Evolutionary conservation across 2,329 filamentous ascomycete genomes (phyloP).

Genomic region (Beauveria asiatica): DNA sequence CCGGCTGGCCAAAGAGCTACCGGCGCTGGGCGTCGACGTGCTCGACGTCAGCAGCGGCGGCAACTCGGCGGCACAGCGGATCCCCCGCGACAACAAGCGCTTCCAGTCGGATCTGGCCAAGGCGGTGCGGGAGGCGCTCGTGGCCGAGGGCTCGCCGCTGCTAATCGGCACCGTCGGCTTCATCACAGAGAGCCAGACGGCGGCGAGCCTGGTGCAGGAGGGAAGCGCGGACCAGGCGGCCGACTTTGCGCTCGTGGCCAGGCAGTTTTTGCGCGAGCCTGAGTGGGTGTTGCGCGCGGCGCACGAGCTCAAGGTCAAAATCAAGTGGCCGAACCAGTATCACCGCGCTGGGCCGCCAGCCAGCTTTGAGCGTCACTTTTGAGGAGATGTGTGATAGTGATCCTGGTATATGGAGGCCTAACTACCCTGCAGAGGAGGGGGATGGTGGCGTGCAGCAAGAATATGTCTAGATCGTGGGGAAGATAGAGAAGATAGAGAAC

Average conservation of each 20-base stretch:
- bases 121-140: constrained; percentile 49
- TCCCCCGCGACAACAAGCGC: constrained; percentile 47
- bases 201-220: constrained; percentile 48
- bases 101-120: constrained; percentile 55
- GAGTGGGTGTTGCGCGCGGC: constrained; percentile 68
- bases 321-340: constrained; percentile 66
- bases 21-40: constrained; percentile 67
- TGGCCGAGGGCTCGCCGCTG: constrained; percentile 38
- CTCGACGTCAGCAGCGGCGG: constrained; percentile 76
- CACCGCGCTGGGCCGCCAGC: constrained; percentile 24
- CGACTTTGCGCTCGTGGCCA: constrained; percentile 65
- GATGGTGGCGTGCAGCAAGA: too few species aligned
- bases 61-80: constrained; percentile 53
- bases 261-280: constrained; percentile 76
- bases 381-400: too few species aligned
- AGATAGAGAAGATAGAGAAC: too few species aligned
- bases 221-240: constrained; percentile 33
- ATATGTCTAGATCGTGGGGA: too few species aligned
- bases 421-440: background rate
- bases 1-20: constrained; percentile 54
- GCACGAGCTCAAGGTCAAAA: constrained; percentile 60
- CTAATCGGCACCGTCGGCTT: constrained; percentile 67
- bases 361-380: background rate
- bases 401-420: too few species aligned
- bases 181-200: constrained; percentile 61